Conservation (phyloP, 2,329 filamentous ascomycete species). For the Penicillium sp. region DNA sequence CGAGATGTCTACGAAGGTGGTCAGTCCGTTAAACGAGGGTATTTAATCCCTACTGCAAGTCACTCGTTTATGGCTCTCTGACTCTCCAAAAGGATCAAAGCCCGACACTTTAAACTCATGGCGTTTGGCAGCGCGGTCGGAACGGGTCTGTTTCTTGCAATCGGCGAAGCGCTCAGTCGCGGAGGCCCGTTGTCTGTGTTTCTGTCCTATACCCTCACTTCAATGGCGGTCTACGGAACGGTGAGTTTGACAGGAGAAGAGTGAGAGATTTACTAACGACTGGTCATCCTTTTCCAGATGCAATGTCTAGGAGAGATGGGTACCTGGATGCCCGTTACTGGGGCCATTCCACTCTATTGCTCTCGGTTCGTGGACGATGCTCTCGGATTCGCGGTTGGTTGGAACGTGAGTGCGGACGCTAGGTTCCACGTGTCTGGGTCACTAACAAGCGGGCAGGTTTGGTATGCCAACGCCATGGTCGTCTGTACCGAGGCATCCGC, state of each 20-base stretch:
- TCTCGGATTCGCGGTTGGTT: conserved; percentile 48
- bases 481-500: conserved; percentile 43
- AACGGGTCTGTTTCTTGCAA: conserved; percentile 6
- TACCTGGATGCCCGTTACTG: conserved; percentile 6
- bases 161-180: conserved; percentile 1
- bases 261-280: too few species aligned
- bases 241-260: too few species aligned
- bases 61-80: too few species aligned
- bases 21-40: too few species aligned
- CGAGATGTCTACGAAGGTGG: too few species aligned
- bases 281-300: background rate
- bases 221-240: background rate
- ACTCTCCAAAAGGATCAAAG: background rate
- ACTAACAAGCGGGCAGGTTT: too few species aligned
- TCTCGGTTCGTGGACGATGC: conserved; percentile 8
- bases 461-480: too few species aligned
- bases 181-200: conserved; percentile 5
- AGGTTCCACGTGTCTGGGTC: too few species aligned
- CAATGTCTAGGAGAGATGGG: background rate
- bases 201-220: background rate
- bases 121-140: conserved; percentile 13
- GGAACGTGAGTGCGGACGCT: conserved; percentile 25
- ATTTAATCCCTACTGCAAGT: too few species aligned
- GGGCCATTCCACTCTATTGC: conserved; percentile 3
- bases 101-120: conserved; percentile 10